Evolutionary conservation across 176 grass and related monocot species (phyloP).

Genomic region (Triticum aestivum): DNA sequence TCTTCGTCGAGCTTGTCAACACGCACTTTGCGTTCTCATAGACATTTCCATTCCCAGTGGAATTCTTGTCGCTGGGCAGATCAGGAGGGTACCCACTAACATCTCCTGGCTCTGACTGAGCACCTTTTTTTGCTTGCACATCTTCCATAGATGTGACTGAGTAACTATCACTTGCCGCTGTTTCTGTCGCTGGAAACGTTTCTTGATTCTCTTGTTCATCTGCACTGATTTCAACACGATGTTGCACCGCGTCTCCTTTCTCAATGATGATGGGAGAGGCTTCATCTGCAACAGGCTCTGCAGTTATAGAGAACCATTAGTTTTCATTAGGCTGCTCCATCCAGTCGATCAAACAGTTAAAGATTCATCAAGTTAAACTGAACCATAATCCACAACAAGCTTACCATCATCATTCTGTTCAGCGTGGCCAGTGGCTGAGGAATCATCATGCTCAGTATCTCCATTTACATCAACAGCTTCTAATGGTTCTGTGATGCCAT

Average conservation of each 20-base stretch:
- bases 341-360: background rate
- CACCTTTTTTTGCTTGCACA: constrained; percentile 26
- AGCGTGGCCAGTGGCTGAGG: background rate
- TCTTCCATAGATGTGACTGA: constrained; percentile 42
- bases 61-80: constrained; percentile 36
- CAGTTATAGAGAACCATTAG: constrained; percentile 13
- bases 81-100: constrained; percentile 19
- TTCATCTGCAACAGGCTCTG: constrained; percentile 18
- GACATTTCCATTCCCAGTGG: constrained; percentile 32
- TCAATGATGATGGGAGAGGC: background rate
- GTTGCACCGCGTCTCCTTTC: constrained; percentile 5
- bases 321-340: constrained; percentile 7
- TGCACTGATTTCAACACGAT: constrained; percentile 16
- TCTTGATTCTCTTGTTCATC: constrained; percentile 34
- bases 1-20: constrained; percentile 33
- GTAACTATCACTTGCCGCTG: constrained; percentile 31
- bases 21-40: constrained; percentile 24
- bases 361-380: background rate
- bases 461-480: constrained; percentile 24
- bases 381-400: background rate
- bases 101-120: constrained; percentile 30
- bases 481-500: constrained; percentile 15
- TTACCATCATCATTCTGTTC: constrained; percentile 24
- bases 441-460: constrained; percentile 4
- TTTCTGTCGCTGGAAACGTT: constrained; percentile 13